Percentiles rank a stretch among this genome's conserved stretches.
phyloP scores from a whole-genome alignment of 129 eudicot genomes.

The Flaveria robusta region DNA sequence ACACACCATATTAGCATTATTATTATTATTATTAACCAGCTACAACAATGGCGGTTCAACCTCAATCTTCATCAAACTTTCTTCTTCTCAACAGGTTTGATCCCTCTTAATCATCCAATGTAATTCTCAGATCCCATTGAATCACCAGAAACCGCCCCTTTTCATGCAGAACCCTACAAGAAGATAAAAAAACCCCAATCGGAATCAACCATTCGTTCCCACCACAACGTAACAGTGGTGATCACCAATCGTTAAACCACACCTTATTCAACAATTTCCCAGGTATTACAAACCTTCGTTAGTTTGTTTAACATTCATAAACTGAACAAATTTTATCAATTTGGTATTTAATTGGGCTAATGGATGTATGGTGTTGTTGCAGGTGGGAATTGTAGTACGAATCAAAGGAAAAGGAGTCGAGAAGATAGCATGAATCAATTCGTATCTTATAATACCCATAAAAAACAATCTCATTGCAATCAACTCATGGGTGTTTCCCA shows the following conservation, averaged over 20 bases:
- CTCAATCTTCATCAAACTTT: constrained; percentile 65
- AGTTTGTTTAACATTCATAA: background rate
- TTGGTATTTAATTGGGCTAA: background rate
- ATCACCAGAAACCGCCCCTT: background rate
- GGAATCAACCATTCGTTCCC: too few species aligned
- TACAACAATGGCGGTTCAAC: constrained; percentile 61
- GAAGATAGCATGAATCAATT: constrained; percentile 39
- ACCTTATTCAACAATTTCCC: constrained; percentile 44
- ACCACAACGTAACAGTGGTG: too few species aligned
- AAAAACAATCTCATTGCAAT: constrained; percentile 32
- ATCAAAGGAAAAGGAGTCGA: constrained; percentile 59
- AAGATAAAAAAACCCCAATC: too few species aligned
- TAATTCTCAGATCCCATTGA: background rate
- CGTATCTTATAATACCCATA: constrained; percentile 21
- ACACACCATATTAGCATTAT: background rate
- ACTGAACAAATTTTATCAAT: background rate
- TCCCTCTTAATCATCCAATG: constrained; percentile 4
- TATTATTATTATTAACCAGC: too few species aligned
- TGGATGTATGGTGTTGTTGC: too few species aligned
- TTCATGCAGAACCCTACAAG: constrained; percentile 42
- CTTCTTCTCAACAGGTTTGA: constrained; percentile 62
- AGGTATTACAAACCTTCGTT: constrained; percentile 23
- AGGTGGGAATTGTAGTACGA: background rate
- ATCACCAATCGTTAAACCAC: too few species aligned
- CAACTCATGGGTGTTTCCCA: constrained; percentile 46